Evolutionary conservation across 2,329 filamentous ascomycete genomes (phyloP), one percentile per base, ranked within the genome.

Genomic region (Fusarium tupiense): DNA sequence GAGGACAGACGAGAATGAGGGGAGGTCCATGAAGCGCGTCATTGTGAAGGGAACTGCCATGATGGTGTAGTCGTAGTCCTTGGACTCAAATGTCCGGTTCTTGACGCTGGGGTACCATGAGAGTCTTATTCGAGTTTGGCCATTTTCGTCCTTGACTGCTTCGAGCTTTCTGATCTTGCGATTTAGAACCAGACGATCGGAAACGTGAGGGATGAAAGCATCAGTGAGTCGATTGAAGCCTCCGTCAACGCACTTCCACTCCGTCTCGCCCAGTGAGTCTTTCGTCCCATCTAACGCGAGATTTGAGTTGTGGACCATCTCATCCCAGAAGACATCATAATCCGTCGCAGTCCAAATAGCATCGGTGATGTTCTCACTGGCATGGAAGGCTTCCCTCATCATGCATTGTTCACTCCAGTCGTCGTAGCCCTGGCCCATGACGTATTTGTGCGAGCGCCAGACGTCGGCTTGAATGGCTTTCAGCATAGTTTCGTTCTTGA

Each of bases 11-110:
- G 69, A 71, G 19, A 49, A 71, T 1, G 26, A 41, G 12, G 90
- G 89, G 0, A 93, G 83, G 10, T 88, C 83, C 90, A 91, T 92
- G 31, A 88, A 85, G 40, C 91, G 86, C 46, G 93, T 88, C 60
- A 90, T 88, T 53, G 88, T 87, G 81, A 93, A 93, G 0, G 91
- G 91, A 0, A 88, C 87, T 0, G 90, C 85, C 12, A 93, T 85
- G n/a, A 93, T 84, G 35, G 90, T 88, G 78, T 93, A 93, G 81
- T 94, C 91, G 76, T 89, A 84, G 50, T 83, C 86, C 57, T 88
- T 69, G 78, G 86, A 82, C 69, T 76, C 75, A 10, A 58, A 57
- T 0, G 26, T 74, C 63, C 41, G 82, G 81, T 53, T 78, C 85
- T 73, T 88, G 86, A 87, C 89, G 92, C 24, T 33, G 9, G 53